Conservation (phyloP, 768 basidiomycete genomes). For the Suillus bovinus region DNA sequence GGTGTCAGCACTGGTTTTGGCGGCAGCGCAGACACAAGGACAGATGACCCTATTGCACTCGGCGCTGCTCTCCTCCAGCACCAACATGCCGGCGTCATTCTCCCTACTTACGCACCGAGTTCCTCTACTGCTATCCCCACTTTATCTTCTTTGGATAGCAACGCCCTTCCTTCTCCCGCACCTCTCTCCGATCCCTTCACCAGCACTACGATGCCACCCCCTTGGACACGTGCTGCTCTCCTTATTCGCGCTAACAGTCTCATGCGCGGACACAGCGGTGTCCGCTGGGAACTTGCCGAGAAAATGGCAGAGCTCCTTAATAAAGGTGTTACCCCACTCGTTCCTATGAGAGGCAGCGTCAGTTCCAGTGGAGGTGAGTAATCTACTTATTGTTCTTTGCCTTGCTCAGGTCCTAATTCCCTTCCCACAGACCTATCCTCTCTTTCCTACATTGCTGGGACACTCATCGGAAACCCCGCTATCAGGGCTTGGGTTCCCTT, state of each 20-base stretch:
- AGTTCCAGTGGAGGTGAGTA: conserved; percentile 75
- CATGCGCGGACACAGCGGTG: conserved; percentile 85
- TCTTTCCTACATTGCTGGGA: conserved; percentile 81
- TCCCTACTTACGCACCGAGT: conserved; percentile 49
- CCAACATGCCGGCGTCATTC: conserved; percentile 68
- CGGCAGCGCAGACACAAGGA: conserved; percentile 86
- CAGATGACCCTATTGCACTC: conserved; percentile 68
- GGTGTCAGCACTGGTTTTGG: conserved; percentile 87
- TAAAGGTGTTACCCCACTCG: conserved; percentile 73
- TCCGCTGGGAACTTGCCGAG: conserved; percentile 78
- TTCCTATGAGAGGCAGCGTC: conserved; percentile 83
- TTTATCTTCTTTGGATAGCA: background rate
- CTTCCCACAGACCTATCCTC: conserved; percentile 62
- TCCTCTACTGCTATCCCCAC: conserved; percentile 12
- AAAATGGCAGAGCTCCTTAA: conserved; percentile 73
- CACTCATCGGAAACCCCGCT: conserved; percentile 76
- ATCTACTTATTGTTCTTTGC: background rate
- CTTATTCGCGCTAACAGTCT: conserved; percentile 87
- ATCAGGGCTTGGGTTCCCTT: conserved; percentile 66
- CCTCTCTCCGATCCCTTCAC: conserved; percentile 72
- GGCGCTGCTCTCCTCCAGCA: conserved; percentile 86
- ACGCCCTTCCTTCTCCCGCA: conserved; percentile 30
- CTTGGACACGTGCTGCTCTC: conserved; percentile 89
- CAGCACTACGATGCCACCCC: conserved; percentile 76
- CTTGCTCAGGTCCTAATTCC: conserved; percentile 15